These are phyloP conservation scores for Papilionanthe hybrid DNA, from an alignment of 116 monocot species.

Conservation along the genomic window DNA sequence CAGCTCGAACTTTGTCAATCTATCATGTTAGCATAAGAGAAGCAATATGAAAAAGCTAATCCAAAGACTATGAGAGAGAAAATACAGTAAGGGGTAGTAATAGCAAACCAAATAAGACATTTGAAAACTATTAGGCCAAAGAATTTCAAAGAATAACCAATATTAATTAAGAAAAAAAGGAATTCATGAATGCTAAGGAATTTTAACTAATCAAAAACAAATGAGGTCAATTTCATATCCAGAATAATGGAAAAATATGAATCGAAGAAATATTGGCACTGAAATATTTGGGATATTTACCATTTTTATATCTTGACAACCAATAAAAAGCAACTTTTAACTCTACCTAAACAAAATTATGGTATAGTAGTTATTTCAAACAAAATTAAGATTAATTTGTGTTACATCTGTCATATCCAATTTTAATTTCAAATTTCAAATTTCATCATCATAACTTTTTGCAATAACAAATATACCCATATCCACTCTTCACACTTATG, in stretches of 20 bases:
- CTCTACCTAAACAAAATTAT: not conserved
- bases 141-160: not conserved
- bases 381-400: not conserved
- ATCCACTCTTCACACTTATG: not conserved
- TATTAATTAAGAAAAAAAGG: not conserved
- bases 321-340: not conserved
- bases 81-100: not conserved
- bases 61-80: not conserved
- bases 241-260: not conserved
- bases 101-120: not conserved
- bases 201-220: not conserved
- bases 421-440: not conserved
- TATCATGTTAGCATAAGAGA: constrained; percentile 15
- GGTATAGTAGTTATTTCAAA: not conserved
- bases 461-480: not conserved
- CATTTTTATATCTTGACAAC: not conserved
- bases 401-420: too few relatives aligned
- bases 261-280: not conserved
- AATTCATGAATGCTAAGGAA: not conserved
- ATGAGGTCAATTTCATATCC: not conserved
- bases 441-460: not conserved
- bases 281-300: not conserved
- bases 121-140: not conserved
- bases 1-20: constrained; percentile 91
- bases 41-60: not conserved